Evolutionary conservation across 768 basidiomycete genomes (phyloP).

Genomic region (Boletus pseudopeckii): DNA sequence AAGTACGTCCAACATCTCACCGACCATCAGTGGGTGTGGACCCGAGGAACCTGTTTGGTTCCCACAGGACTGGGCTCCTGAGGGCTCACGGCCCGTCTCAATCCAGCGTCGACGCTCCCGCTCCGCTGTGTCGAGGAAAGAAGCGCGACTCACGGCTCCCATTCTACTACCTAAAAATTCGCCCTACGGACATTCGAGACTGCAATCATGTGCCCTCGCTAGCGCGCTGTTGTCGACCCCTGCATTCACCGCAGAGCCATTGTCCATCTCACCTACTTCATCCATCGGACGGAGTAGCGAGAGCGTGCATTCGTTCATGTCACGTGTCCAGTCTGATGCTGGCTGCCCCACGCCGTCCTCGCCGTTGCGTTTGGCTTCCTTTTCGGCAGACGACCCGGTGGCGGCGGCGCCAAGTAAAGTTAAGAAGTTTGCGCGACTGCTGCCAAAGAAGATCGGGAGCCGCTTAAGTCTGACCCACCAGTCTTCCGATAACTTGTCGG

Average conservation of each 20-base stretch:
- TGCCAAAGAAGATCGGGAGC: conserved; percentile 33
- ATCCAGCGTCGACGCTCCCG: conserved; percentile 34
- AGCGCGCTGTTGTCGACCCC: conserved; percentile 27
- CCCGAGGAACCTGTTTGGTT: conserved; percentile 13
- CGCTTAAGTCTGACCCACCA: conserved; percentile 27
- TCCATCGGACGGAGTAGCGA: conserved; percentile 27
- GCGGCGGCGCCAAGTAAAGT: conserved; percentile 21
- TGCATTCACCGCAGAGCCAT: conserved; percentile 26
- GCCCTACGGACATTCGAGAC: conserved; percentile 30
- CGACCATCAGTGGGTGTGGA: conserved; percentile 3
- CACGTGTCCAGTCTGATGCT: conserved; percentile 19
- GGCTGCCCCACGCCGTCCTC: conserved; percentile 25
- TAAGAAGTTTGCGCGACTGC: conserved; percentile 27
- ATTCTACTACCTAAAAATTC: conserved; percentile 27
- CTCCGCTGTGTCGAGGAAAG: conserved; percentile 32
- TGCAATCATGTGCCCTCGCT: conserved; percentile 27
- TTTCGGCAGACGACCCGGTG: conserved; percentile 23
- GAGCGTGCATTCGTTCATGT: conserved; percentile 23
- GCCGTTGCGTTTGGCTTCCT: conserved; percentile 24
- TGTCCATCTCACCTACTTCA: conserved; percentile 25
- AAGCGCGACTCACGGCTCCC: conserved; percentile 26
- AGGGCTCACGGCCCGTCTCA: conserved; percentile 13
- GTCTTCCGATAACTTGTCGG: conserved; percentile 24
- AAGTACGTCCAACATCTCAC: conserved; percentile 22
- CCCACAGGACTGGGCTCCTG: conserved; percentile 5